Base-by-base conservation (phyloP, 2,329 filamentous ascomycete species). In the Grosmannia penicillata region DNA sequence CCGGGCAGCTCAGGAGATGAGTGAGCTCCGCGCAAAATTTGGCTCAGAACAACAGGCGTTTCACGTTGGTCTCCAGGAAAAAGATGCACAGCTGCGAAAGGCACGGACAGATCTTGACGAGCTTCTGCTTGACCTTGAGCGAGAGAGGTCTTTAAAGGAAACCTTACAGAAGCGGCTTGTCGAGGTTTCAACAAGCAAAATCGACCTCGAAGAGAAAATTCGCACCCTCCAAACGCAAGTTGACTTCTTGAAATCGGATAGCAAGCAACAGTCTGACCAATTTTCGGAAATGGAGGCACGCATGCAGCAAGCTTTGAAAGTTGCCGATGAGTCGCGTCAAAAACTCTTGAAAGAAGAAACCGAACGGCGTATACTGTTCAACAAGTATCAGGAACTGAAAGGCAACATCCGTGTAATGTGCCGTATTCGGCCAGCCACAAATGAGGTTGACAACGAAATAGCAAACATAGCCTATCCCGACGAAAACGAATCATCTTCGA, bases 331-430 rank as follows among this genome's bases (percentile, higher is more conserved):
- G 26, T 77, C 82, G 1, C 76, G 82, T 40, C 75, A 84, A 47
- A 94, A 91, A 53, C 66, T 98, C 22, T 79, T 91, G 45, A 84
- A 80, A 51, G 91, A 96, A 54, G 91, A 98, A 59, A 91, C 83
- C 1, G 66, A 94, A 36, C 76, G 91, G 13, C 75, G 91, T 18
- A 89, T 93, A 49, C 70, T 98, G 0, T 94, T 96, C 64, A 96
- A 96, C 59, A 91, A 93, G 56, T 89, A 98, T 33, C 86, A 98
- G 56, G 91, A 98, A 53, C 72, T 98, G 43, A 95, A 94, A 57
- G 91, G 91, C 50, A 98, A 98, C 54, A 98, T 98, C 51, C 81
- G 91, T 17, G 91, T 98, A 47, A 98, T 98, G 75, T 96, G 89
- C 53, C 78, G 91, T 54, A 89, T 96, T 22, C 79, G 93, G 29